These are phyloP conservation scores for Ganoderma lingzhi DNA, from an alignment of 1,284 basidiomycete species.

Conservation along the genomic window DNA sequence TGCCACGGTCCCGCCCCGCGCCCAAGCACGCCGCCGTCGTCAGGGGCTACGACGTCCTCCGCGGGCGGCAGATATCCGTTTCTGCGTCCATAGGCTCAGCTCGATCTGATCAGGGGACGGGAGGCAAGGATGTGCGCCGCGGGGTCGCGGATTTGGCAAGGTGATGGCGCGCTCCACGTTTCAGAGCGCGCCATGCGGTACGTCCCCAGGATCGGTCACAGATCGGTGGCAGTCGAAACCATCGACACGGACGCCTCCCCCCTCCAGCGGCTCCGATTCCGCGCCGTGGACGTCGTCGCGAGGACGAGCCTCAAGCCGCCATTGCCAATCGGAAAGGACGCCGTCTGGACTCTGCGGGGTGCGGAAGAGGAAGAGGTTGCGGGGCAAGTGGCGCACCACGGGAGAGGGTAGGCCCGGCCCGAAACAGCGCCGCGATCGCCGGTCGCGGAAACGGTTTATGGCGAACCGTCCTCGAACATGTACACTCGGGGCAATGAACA, in stretches of 20 bases:
- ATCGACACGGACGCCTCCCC: no score
- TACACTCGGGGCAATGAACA: not conserved
- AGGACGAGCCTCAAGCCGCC: not conserved
- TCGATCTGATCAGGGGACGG: not conserved
- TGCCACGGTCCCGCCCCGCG: not conserved
- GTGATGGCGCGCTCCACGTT: constrained; percentile 1
- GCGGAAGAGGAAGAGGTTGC: not conserved
- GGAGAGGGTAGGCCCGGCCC: not conserved
- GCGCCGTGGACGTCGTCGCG: no score
- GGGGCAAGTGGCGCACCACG: not conserved
- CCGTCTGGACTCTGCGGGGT: not conserved
- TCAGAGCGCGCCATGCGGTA: not conserved
- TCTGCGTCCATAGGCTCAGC: not conserved
- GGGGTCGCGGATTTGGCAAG: not conserved
- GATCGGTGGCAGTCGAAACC: not conserved
- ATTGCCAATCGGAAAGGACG: not conserved
- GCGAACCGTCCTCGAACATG: not conserved
- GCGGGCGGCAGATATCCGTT: not conserved
- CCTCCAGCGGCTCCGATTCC: no score
- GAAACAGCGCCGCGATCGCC: not conserved
- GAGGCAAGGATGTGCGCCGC: not conserved
- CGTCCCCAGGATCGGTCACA: not conserved
- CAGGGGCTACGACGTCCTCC: not conserved
- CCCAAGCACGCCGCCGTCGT: not conserved
- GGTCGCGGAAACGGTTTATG: not conserved